Conservation (phyloP, 768 basidiomycete species). For the Podaxis carcinomalis region DNA sequence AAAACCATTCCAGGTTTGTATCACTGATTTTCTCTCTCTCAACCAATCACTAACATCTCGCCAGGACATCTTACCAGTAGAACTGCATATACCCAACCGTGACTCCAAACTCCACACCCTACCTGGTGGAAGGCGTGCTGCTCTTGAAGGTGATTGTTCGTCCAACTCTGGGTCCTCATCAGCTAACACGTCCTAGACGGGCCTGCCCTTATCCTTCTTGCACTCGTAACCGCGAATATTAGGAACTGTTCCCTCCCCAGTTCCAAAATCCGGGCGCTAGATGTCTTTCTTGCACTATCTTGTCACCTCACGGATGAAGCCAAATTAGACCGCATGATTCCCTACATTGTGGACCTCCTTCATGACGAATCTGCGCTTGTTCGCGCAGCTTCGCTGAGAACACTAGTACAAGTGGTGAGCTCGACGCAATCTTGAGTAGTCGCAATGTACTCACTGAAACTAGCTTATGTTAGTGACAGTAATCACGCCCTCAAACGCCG, state of each 20-base stretch:
- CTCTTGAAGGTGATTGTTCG: conserved; percentile 51
- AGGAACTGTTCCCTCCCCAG: conserved; percentile 84
- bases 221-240: conserved; percentile 83
- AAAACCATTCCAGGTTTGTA: conserved; percentile 56
- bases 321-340: conserved; percentile 89
- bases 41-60: not conserved
- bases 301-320: conserved; percentile 90
- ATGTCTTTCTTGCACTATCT: conserved; percentile 79
- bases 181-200: conserved; percentile 55
- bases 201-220: conserved; percentile 82
- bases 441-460: not conserved
- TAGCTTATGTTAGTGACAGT: conserved; percentile 59
- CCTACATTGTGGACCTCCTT: conserved; percentile 85
- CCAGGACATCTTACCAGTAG: conserved; percentile 76
- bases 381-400: conserved; percentile 72
- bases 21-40: not conserved
- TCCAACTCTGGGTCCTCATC: not conserved
- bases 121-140: conserved; percentile 47
- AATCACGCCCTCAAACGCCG: conserved; percentile 72
- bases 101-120: conserved; percentile 47
- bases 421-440: not conserved
- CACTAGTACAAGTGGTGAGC: conserved; percentile 78
- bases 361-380: conserved; percentile 84
- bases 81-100: conserved; percentile 69
- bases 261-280: conserved; percentile 80